These are phyloP conservation scores for Fagopyrum esculentum DNA, from an alignment of 148 eudicot species.

Conservation along the genomic window DNA sequence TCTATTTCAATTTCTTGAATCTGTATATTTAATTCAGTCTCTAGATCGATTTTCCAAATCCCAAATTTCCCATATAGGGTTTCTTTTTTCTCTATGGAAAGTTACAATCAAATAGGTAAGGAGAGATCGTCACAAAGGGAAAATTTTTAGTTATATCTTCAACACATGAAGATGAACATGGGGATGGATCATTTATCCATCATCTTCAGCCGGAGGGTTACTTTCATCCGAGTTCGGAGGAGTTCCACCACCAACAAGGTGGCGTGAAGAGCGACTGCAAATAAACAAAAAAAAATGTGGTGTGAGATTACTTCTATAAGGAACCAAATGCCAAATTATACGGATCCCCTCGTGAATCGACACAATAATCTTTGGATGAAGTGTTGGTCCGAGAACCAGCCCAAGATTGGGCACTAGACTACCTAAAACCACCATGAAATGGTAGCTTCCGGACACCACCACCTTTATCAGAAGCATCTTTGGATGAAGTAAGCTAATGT, in stretches of 20 bases:
- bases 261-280: constrained; percentile 1
- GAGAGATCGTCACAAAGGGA: constrained; percentile 17
- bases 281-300: too few species aligned
- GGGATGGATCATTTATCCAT: constrained; percentile 5
- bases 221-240: not conserved
- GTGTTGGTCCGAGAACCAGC: constrained; percentile 24
- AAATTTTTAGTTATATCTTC: constrained; percentile 15
- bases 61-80: not conserved
- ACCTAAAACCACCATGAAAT: constrained; percentile 34
- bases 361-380: constrained; percentile 56
- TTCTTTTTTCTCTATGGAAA: constrained; percentile 26
- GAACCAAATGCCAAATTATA: constrained; percentile 85
- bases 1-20: not conserved
- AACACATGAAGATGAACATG: constrained; percentile 11
- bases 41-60: constrained; percentile 3
- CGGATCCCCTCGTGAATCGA: constrained; percentile 79
- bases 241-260: not conserved
- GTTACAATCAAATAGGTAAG: constrained; percentile 31
- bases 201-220: not conserved
- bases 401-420: constrained; percentile 54
- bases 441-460: constrained; percentile 6
- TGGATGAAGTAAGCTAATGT: too few species aligned
- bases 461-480: not conserved
- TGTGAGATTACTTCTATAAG: constrained; percentile 49
- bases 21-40: not conserved